A percentile compares a stretch with the other conserved stretches of the same genome.
Evolutionary conservation across 208 protist species (phyloP).

Genomic region (Acanthamoeba triangularis): DNA sequence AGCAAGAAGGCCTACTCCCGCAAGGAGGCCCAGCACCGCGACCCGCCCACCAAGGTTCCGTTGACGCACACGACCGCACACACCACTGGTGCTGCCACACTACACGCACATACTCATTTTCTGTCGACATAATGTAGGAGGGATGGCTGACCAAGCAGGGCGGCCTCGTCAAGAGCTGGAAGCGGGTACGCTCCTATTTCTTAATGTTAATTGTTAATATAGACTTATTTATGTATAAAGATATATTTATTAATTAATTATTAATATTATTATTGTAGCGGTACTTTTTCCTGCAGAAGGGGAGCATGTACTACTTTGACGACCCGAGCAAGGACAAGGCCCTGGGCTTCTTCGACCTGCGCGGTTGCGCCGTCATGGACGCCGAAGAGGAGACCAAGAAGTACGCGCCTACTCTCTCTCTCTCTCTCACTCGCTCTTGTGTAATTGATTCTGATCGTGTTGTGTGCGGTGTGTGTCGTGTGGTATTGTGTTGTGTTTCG

Average conservation of each 20-base stretch:
- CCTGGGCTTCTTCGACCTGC: neutral
- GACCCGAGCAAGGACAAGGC: slow-evolving; percentile 54
- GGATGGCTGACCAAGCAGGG: slow-evolving; percentile 63
- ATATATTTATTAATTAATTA: neutral
- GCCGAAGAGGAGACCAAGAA: slow-evolving; percentile 47
- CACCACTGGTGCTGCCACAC: too few relatives aligned
- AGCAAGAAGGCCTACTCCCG: slow-evolving; percentile 30
- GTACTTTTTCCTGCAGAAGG: slow-evolving; percentile 44
- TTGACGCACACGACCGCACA: too few relatives aligned
- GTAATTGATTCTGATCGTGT: neutral
- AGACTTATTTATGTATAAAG: neutral
- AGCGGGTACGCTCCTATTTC: neutral
- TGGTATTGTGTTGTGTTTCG: neutral
- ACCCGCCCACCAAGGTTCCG: neutral
- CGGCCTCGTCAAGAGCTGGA: slow-evolving; percentile 61
- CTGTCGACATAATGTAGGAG: neutral
- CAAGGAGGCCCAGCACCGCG: neutral
- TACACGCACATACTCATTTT: too few relatives aligned
- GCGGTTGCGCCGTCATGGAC: slow-evolving; percentile 28
- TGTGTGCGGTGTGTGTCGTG: too few relatives aligned
- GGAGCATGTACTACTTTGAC: slow-evolving; percentile 14
- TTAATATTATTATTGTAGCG: neutral
- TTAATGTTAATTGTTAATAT: neutral
- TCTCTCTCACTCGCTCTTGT: neutral
- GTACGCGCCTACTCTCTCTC: neutral